phyloP scores from a whole-genome alignment of 2,329 filamentous ascomycete species.

The Ceratocystis huliohia region DNA sequence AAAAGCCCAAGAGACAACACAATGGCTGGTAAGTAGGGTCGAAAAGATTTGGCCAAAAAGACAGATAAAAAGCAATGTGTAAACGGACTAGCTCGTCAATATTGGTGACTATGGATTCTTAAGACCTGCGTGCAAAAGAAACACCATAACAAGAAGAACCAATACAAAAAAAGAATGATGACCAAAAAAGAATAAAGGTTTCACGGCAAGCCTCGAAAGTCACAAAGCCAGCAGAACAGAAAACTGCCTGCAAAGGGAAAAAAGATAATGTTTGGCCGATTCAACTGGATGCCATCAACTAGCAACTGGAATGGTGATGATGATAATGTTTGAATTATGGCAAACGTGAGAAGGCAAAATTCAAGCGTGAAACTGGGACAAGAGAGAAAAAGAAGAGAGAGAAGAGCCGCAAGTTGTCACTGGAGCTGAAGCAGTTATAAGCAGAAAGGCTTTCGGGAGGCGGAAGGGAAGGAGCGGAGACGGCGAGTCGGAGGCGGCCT shows the following conservation, averaged over 20 bases:
- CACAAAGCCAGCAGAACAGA: slow-evolving; percentile 1
- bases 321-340: slow-evolving; percentile 9
- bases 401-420: background rate
- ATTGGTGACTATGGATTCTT: background rate
- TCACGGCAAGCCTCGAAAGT: background rate
- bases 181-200: slow-evolving; percentile 3
- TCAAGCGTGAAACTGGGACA: background rate
- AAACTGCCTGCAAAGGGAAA: background rate
- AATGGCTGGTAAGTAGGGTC: too few relatives aligned
- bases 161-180: slow-evolving; percentile 5
- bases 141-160: slow-evolving; percentile 7
- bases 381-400: slow-evolving; percentile 3
- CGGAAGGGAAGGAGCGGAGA: background rate
- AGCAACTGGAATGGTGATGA: background rate
- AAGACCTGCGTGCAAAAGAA: background rate
- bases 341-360: background rate
- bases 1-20: background rate
- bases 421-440: background rate
- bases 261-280: background rate
- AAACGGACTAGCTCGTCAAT: background rate
- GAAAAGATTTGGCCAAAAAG: background rate
- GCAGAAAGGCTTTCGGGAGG: background rate
- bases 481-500: background rate
- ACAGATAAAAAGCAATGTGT: background rate
- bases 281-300: background rate